phyloP scores from a whole-genome alignment of 352 stramenopile species.

The Globisporangium solare region DNA sequence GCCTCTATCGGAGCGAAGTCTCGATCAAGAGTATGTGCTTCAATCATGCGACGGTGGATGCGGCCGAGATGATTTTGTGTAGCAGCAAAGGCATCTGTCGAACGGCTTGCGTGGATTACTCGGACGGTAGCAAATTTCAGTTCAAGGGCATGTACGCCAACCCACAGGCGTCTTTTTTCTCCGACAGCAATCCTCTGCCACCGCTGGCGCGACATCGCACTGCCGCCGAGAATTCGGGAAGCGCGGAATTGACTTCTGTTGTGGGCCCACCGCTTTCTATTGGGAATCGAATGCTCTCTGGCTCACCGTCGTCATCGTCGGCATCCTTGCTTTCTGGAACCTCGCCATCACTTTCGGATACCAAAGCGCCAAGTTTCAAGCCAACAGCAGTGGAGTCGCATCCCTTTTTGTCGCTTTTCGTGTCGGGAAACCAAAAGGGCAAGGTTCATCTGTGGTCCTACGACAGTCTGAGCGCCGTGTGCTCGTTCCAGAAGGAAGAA shows the following conservation, averaged over 20 bases:
- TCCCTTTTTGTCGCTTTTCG: conserved; percentile 74
- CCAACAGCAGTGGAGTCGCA: conserved; percentile 70
- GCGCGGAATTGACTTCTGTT: conserved; percentile 7
- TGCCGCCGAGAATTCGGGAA: conserved; percentile 9
- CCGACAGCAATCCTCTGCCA: conserved; percentile 18
- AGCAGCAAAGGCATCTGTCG: conserved; percentile 73
- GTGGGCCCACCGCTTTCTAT: conserved; percentile 15
- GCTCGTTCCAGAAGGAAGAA: conserved; percentile 62
- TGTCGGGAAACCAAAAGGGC: conserved; percentile 77
- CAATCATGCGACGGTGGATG: conserved; percentile 46
- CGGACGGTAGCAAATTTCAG: conserved; percentile 67
- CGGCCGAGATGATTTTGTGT: conserved; percentile 65
- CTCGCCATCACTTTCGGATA: conserved; percentile 20
- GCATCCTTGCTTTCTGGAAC: conserved; percentile 11
- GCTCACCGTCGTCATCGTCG: conserved; percentile 16
- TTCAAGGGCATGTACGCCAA: conserved; percentile 77
- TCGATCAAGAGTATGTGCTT: conserved; percentile 84
- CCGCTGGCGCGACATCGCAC: conserved; percentile 19
- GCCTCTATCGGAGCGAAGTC: conserved; percentile 76
- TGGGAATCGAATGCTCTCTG: conserved; percentile 17
- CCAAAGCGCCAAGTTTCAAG: conserved; percentile 67
- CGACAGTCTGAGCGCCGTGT: conserved; percentile 70
- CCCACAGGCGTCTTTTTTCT: conserved; percentile 37
- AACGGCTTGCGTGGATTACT: conserved; percentile 59
- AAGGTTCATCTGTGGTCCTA: conserved; percentile 82